Evolutionary conservation across 1,284 basidiomycete genomes (phyloP), one percentile per base, ranked within the genome.

Genomic region (Trichosporon sp.): DNA sequence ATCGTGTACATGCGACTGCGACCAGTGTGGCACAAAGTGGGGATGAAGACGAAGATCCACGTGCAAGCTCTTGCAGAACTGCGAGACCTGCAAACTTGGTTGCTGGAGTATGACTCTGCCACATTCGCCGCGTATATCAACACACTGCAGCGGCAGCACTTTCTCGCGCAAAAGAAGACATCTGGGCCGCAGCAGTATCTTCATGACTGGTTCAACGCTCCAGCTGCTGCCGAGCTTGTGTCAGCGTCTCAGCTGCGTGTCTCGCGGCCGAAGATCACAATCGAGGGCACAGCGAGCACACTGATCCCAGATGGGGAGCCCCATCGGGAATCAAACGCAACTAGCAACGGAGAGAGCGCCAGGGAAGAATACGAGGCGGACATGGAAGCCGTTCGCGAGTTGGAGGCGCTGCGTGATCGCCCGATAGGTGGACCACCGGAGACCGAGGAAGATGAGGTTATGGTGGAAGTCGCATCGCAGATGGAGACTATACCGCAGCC

Each of bases 11-110:
- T 88, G 49, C 91, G 94, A 71, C 86, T 99, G 4, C 91, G 96
- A 76, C 86, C 94, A 0, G 89, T 97, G 4, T 99, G 96, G 96
- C 94, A 99, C 78, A 91, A 92, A 78, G 92, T 97, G 27, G 92
- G 93, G 1, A 87, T 90, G 3, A 89, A 87, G 70, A 99, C 94
- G 0, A 94, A 93, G 73, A 90, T 94, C 67, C 86, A 98, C 11
- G 93, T 98, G 6, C 86, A 85, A 58, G 95, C 99, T 73, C 84
- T 99, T 5, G 88, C 89, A 0, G 90, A 89, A 1, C 84, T 99
- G 3, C 85, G 96, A 0, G 87, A 89, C 52, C 85, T 99, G 1
- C 86, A 98, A 56, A 85, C 84, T 90, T 96, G 92, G 78, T 86
- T 99, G 0, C 82, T 99, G 36, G 88, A 91, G 1, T 96, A 97